Evolutionary conservation across 768 basidiomycete genomes (phyloP).

Genomic region (Leccinum boreale): DNA sequence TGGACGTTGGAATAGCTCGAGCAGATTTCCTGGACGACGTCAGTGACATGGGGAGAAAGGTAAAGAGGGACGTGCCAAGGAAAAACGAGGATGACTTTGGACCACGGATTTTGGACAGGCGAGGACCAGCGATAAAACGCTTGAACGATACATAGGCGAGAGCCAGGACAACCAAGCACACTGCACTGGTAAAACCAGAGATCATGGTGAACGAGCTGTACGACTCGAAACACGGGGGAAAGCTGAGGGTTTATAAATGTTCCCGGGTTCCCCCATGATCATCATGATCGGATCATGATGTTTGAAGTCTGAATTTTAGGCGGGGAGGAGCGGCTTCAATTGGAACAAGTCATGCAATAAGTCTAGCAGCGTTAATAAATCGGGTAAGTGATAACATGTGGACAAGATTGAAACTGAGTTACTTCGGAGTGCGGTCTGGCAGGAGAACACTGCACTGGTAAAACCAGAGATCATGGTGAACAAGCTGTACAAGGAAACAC

Average conservation of each 20-base stretch:
- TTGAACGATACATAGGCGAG: constrained; percentile 3
- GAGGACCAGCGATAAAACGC: background rate
- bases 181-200: background rate
- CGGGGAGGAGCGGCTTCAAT: background rate
- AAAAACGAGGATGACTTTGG: constrained; percentile 25
- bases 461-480: too few relatives aligned
- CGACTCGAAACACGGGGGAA: background rate
- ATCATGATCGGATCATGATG: background rate
- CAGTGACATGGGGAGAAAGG: constrained; percentile 2
- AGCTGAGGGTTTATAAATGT: constrained; percentile 5
- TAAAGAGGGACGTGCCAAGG: constrained; percentile 6
- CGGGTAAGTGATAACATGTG: too few relatives aligned
- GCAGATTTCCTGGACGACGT: constrained; percentile 25
- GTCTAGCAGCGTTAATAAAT: too few relatives aligned
- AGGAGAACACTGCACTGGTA: too few relatives aligned
- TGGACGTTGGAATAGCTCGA: constrained; percentile 28
- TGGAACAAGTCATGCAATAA: background rate
- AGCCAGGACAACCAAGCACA: constrained; percentile 4
- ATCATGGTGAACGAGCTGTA: constrained; percentile 10
- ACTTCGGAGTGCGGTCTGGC: too few relatives aligned
- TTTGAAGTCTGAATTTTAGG: background rate
- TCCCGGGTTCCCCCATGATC: constrained; percentile 6
- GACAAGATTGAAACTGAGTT: too few relatives aligned
- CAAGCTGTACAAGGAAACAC: too few relatives aligned
- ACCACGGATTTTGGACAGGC: constrained; percentile 17